These are phyloP conservation scores for Recurvomyces mirabilis DNA, from an alignment of 495 filamentous ascomycete genomes.

Conservation along the genomic window DNA sequence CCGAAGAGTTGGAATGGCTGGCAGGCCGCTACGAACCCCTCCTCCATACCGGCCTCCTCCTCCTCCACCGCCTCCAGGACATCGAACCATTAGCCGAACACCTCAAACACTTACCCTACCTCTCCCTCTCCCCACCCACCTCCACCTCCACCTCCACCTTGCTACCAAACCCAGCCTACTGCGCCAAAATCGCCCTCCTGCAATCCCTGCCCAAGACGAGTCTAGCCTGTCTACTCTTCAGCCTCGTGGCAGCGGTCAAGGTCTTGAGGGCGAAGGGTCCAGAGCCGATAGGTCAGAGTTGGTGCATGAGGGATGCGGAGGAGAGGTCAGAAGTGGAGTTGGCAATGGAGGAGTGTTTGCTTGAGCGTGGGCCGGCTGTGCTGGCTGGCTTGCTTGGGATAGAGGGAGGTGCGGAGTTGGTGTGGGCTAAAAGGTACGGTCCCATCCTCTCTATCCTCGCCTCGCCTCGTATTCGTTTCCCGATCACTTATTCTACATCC, in stretches of 20 bases:
- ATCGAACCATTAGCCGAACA: background rate
- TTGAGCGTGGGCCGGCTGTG: slow-evolving; percentile 2
- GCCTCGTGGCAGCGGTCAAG: background rate
- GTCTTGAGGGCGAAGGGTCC: slow-evolving; percentile 4
- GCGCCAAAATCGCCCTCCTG: slow-evolving; percentile 1
- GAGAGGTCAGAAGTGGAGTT: slow-evolving; percentile 7
- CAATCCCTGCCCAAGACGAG: slow-evolving; percentile 1
- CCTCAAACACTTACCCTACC: no score
- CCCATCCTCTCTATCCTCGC: no score
- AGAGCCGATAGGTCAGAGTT: slow-evolving; percentile 1
- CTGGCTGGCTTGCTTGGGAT: slow-evolving; percentile 3
- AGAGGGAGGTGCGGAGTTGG: background rate
- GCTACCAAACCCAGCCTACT: background rate
- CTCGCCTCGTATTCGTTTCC: no score
- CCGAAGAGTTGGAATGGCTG: slow-evolving; percentile 1
- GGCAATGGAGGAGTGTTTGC: slow-evolving; percentile 10
- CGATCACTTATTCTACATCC: no score
- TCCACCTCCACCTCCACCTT: background rate
- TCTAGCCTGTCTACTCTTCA: slow-evolving; percentile 11
- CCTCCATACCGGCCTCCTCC: slow-evolving; percentile 7
- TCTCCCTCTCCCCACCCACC: no score
- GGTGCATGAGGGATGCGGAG: background rate
- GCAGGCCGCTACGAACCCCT: slow-evolving; percentile 5
- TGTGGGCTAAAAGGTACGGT: slow-evolving; percentile 3
- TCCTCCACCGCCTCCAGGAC: slow-evolving; percentile 13